Percentiles rank a stretch among this genome's conserved stretches.
These are phyloP conservation scores for Bimuria novae-zelandiae DNA, from an alignment of 2,329 filamentous ascomycete genomes.

Conservation along the genomic window DNA sequence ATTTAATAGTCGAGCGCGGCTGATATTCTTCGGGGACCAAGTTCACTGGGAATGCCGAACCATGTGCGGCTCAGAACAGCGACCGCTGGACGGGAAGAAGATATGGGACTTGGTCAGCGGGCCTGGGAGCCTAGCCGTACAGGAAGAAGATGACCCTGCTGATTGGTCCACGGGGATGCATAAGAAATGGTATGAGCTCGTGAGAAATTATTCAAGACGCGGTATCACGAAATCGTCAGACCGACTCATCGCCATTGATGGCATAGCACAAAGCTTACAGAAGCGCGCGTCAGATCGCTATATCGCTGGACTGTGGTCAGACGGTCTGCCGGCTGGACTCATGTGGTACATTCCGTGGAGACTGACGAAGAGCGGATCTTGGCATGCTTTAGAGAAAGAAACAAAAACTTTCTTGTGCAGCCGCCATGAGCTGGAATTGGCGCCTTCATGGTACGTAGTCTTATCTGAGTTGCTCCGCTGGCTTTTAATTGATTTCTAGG, in stretches of 20 bases:
- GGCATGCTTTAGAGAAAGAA: neutral
- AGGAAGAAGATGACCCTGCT: neutral
- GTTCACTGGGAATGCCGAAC: neutral
- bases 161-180: neutral
- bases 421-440: neutral
- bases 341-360: constrained; percentile 2
- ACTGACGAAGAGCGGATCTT: neutral
- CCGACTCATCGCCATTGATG: neutral
- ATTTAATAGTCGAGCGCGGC: neutral
- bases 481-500: neutral
- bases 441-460: neutral
- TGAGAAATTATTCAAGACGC: constrained; percentile 18
- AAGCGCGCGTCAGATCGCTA: neutral
- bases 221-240: neutral
- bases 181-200: constrained; percentile 17
- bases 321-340: neutral
- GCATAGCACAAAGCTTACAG: neutral
- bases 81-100: neutral
- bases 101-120: neutral
- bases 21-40: constrained; percentile 1
- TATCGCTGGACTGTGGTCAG: neutral
- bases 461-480: neutral
- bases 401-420: neutral
- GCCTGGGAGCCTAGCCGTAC: neutral
- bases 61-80: neutral